Conservation (phyloP, 768 basidiomycete genomes). For the Russula sp. region DNA sequence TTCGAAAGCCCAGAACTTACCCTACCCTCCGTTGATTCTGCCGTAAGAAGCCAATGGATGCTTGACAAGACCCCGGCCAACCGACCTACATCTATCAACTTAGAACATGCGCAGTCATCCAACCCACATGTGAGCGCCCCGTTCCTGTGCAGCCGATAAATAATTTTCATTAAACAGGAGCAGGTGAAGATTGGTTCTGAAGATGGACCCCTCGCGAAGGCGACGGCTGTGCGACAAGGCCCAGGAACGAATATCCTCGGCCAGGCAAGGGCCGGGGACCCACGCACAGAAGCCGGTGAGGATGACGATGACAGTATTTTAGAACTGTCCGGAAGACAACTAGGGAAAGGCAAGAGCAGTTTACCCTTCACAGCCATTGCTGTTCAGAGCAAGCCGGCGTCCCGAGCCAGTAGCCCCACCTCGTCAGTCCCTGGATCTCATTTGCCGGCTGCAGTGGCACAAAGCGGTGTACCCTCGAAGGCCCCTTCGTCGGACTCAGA, state of each 20-base stretch:
- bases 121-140: background rate
- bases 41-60: background rate
- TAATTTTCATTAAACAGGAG: background rate
- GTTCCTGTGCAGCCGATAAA: background rate
- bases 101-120: background rate
- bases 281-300: background rate
- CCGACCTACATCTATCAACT: background rate
- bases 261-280: background rate
- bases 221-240: background rate
- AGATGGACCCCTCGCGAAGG: background rate
- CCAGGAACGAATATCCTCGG: background rate
- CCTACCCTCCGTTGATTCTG: constrained; percentile 10
- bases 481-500: constrained; percentile 37
- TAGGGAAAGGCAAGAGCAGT: background rate
- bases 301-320: background rate
- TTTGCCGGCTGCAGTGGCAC: background rate
- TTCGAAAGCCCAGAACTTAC: constrained; percentile 40
- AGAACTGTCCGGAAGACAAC: background rate
- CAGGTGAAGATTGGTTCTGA: background rate
- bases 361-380: background rate
- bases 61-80: background rate
- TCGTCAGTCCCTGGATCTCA: constrained; percentile 3
- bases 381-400: background rate
- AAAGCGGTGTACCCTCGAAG: constrained; percentile 5
- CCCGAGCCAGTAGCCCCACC: background rate